Evolutionary conservation across 2,329 filamentous ascomycete genomes (phyloP).

Genomic region (Plectosphaerella sp.): DNA sequence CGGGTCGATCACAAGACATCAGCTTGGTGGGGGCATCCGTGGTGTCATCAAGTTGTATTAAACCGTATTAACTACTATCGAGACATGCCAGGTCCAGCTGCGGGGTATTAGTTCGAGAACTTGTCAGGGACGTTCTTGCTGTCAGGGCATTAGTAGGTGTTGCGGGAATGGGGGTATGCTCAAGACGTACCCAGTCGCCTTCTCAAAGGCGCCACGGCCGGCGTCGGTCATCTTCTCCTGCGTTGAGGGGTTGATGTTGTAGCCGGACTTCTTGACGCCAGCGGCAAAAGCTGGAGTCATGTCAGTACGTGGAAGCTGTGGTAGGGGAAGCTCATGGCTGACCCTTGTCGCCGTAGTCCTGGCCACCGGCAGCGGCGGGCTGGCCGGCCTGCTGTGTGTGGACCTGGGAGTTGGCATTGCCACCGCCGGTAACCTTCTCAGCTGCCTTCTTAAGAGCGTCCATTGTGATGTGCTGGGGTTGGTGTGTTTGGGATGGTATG

Average conservation of each 20-base stretch:
- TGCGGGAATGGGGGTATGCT: background rate
- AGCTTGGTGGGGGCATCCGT: no score
- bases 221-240: conserved; percentile 35
- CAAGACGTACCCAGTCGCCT: conserved; percentile 28
- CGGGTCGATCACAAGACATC: no score
- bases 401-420: conserved; percentile 1
- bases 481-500: background rate
- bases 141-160: conserved; percentile 1
- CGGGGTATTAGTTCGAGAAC: conserved; percentile 25
- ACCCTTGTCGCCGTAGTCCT: conserved; percentile 36
- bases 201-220: conserved; percentile 28
- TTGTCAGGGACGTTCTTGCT: conserved; percentile 24
- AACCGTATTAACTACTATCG: no score
- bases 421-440: conserved; percentile 5
- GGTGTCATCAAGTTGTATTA: no score
- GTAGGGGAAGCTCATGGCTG: background rate
- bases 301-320: background rate
- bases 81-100: no score
- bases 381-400: conserved; percentile 2
- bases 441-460: conserved; percentile 34
- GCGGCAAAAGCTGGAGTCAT: conserved; percentile 20
- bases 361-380: background rate
- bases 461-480: conserved; percentile 19
- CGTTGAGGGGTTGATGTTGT: conserved; percentile 25
- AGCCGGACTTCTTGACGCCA: conserved; percentile 26